Evolutionary conservation across 1,284 basidiomycete genomes (phyloP), one percentile per base, ranked within the genome.

Genomic region (Phellinidium pouzarii): DNA sequence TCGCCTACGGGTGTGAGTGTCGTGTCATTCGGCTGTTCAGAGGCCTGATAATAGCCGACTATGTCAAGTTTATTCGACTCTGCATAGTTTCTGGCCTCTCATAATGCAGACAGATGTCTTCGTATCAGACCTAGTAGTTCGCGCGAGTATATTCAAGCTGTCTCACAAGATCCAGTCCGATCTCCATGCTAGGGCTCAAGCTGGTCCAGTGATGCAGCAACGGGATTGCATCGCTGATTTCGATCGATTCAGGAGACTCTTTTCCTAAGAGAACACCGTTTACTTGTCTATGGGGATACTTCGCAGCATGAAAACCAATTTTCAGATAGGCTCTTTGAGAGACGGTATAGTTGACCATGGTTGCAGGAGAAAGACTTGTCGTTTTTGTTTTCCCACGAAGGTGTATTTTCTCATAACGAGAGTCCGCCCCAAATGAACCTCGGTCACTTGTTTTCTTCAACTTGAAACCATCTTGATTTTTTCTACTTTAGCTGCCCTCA

Each of bases 201-300:
- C 75, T 82, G 8, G 85, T 87, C 87, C 85, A 89, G 61, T 87
- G 80, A 63, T 89, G 87, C 46, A 87, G 72, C 29, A 89, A 70
- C n/a, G 86, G 86, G 31, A 90, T 71, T 3, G 79, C 74, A 61
- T 89, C 86, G 46, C 72, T 67, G 46, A 84, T 73, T 53, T 66
- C 64, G 31, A 84, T 72, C 2, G 63, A 61, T 9, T 50, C 38
- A 38, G 25, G 55, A 43, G 62, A 59, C 49, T 68, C 60, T 48
- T 70, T 72, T 40, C 84, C 84, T 0, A 87, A 65, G 17, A 87
- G 68, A 14, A 87, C 78, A 3, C 84, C 84, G 51, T 86, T 87
- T 9, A 86, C 82, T 29, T 73, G 72, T 55, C 71, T 74, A 56
- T 87, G 83, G 8, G 85, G 84, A 60, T 87, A 76, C 62, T 85